Evolutionary conservation across 495 filamentous ascomycete species (phyloP).

Genomic region (Neurospora discreta): DNA sequence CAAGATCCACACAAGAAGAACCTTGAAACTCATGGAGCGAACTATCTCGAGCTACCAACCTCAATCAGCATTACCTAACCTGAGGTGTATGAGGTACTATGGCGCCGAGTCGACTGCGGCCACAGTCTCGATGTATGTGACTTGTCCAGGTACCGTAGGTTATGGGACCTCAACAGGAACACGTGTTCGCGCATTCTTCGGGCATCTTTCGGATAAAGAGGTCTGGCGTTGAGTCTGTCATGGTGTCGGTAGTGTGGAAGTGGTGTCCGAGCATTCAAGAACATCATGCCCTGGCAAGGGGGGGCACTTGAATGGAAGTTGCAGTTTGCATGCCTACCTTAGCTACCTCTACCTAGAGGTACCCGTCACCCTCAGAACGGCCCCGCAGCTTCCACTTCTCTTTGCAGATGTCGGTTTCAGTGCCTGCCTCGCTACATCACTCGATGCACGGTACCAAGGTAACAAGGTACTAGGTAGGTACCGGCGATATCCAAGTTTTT

Average conservation of each 20-base stretch:
- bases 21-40: too few species aligned
- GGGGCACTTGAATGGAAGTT: background rate
- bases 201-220: background rate
- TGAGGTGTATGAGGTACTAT: background rate
- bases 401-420: background rate
- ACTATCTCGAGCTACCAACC: background rate
- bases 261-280: background rate
- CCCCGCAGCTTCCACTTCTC: background rate
- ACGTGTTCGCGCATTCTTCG: background rate
- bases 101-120: background rate
- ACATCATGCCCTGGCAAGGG: too few species aligned
- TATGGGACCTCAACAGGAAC: background rate
- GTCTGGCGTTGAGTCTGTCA: background rate
- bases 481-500: background rate
- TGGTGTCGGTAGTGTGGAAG: background rate
- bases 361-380: too few species aligned
- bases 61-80: background rate
- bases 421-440: background rate
- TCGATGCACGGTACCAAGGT: background rate
- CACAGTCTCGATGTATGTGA: too few species aligned
- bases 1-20: too few species aligned
- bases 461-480: background rate
- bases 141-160: background rate
- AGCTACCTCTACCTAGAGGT: too few species aligned
- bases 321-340: background rate